phyloP scores from a whole-genome alignment of 2,329 filamentous ascomycete species.

The Coniochaeta sp. region DNA sequence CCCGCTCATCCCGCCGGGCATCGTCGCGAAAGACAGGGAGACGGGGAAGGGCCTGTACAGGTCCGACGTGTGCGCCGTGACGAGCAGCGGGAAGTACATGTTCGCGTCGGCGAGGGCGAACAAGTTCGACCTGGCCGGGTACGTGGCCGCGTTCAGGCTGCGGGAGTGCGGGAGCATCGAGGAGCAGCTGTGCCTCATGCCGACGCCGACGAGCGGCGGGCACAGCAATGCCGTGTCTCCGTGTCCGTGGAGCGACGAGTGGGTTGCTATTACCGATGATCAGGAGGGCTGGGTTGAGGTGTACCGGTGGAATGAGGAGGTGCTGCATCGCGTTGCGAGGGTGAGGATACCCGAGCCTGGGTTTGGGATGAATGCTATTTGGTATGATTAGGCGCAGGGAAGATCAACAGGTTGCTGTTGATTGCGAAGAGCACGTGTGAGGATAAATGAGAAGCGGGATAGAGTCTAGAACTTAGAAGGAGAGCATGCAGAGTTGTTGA shows the following conservation, averaged over 20 bases:
- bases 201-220: constrained; percentile 79
- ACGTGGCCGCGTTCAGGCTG: constrained; percentile 74
- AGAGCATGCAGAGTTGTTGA: no score
- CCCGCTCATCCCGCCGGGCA: constrained; percentile 73
- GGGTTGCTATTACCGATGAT: constrained; percentile 84
- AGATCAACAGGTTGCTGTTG: no score
- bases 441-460: no score
- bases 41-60: constrained; percentile 59
- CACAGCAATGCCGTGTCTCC: constrained; percentile 85
- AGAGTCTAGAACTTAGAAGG: no score
- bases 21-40: constrained; percentile 33
- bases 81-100: constrained; percentile 63
- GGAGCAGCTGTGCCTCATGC: constrained; percentile 71
- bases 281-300: constrained; percentile 84
- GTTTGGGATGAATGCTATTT: constrained; percentile 95
- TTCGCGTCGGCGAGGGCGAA: constrained; percentile 83
- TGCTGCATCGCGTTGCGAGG: constrained; percentile 68
- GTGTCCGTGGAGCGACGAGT: constrained; percentile 79
- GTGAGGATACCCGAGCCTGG: constrained; percentile 77
- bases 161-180: constrained; percentile 64
- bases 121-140: constrained; percentile 67
- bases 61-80: constrained; percentile 74
- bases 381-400: no score
- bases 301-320: constrained; percentile 80
- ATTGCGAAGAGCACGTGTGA: no score